Percentiles rank a stretch among this genome's conserved stretches.
phyloP scores from a whole-genome alignment of 2,329 filamentous ascomycete genomes.

The Trichoderma sp. region DNA sequence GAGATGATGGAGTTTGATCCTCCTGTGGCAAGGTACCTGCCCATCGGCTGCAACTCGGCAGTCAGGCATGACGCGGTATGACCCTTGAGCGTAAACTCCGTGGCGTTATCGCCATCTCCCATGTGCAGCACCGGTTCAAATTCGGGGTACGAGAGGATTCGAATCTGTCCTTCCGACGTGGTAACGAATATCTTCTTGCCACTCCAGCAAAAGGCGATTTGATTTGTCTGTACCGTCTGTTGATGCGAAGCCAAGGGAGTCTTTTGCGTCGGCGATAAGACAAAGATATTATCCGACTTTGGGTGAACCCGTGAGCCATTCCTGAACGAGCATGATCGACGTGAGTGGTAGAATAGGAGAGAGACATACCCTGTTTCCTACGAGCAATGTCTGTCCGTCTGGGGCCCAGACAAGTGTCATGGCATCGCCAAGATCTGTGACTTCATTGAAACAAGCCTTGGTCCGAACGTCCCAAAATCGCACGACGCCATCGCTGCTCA shows the following conservation, averaged over 20 bases:
- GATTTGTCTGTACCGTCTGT: conserved; percentile 68
- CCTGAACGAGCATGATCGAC: background rate
- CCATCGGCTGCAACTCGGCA: conserved; percentile 69
- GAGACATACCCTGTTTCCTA: conserved; percentile 67
- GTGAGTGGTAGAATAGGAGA: conserved; percentile 3
- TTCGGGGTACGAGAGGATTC: conserved; percentile 68
- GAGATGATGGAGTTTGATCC: conserved; percentile 74
- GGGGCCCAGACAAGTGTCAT: conserved; percentile 75
- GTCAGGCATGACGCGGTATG: conserved; percentile 74
- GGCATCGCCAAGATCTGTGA: conserved; percentile 65
- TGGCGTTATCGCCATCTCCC: conserved; percentile 46
- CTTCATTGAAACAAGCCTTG: conserved; percentile 69
- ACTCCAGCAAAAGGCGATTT: conserved; percentile 73
- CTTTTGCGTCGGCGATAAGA: conserved; percentile 61
- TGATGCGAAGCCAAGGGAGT: conserved; percentile 59
- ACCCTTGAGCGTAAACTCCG: conserved; percentile 65
- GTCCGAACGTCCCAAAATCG: conserved; percentile 80
- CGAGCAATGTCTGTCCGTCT: conserved; percentile 67
- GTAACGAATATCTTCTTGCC: conserved; percentile 71
- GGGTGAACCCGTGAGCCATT: background rate
- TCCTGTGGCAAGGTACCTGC: conserved; percentile 71
- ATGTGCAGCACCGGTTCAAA: conserved; percentile 58
- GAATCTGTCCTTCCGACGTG: conserved; percentile 69
- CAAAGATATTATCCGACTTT: conserved; percentile 62
- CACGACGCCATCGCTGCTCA: conserved; percentile 72